phyloP scores from a whole-genome alignment of 306 rosid genomes.

The Herpetospermum pedunculosum region DNA sequence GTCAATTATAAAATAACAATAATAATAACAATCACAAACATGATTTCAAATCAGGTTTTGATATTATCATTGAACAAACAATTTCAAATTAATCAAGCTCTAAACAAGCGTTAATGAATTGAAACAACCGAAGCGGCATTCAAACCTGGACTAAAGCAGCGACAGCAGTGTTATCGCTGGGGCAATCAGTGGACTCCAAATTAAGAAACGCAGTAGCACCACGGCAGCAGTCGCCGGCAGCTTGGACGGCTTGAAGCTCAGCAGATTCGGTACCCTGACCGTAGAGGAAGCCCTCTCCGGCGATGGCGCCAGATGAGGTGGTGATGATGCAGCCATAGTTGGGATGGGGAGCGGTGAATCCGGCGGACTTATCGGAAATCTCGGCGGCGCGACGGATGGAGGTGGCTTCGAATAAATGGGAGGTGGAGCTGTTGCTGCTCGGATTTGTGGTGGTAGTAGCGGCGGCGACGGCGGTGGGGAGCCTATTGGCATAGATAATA shows the following conservation, averaged over 20 bases:
- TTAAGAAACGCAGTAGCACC: conserved; percentile 68
- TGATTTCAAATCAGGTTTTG: not conserved
- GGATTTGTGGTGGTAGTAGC: not conserved
- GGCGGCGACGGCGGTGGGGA: not conserved
- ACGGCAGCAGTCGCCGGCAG: conserved; percentile 38
- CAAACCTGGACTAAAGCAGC: conserved; percentile 72
- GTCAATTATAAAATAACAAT: not conserved
- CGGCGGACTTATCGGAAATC: conserved; percentile 66
- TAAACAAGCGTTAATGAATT: not conserved
- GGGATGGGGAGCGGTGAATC: too few relatives aligned
- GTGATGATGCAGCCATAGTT: conserved; percentile 83
- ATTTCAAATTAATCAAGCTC: not conserved
- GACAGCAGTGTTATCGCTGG: conserved; percentile 60
- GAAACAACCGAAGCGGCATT: not conserved
- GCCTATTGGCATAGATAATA: not conserved
- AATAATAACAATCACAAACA: not conserved
- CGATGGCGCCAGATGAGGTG: conserved; percentile 35
- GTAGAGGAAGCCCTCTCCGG: conserved; percentile 81
- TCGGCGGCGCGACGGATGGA: conserved; percentile 56
- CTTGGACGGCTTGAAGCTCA: conserved; percentile 63
- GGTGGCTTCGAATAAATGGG: conserved; percentile 34
- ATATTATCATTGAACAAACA: too few relatives aligned
- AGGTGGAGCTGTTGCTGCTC: not conserved
- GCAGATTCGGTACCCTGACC: conserved; percentile 85
- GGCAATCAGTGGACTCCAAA: conserved; percentile 91